Base-by-base conservation (phyloP, 352 stramenopile species). In the Peronospora farinosa region DNA sequence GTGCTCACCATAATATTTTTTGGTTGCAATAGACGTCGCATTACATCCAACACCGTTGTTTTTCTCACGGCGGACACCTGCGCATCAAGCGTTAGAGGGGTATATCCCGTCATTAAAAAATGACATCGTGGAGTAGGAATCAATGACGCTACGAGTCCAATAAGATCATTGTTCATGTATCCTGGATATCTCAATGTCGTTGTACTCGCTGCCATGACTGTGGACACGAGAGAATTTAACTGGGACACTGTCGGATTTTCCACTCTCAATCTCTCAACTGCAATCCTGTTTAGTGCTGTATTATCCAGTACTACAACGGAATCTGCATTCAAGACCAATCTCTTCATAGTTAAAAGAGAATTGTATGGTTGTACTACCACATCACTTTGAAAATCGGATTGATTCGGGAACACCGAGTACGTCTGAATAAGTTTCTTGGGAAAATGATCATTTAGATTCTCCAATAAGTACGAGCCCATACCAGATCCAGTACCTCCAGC, bases 1-100 rank as follows among this genome's bases (percentile, higher is more conserved):
- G 95, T 96, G n/a, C 87, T 98, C 10, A 99, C 96, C 97, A 99
- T 99, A 66, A 99, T 98, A 78, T 99, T 99, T 71, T 99, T 98
- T 5, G 96, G 90, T 71, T 91, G 82, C 43, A 96, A 60, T 45
- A 96, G 60, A 30, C 97, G 91, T 40, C 97, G 82, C 96, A 99
- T 99, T 16, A 99, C 96, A 71, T 99, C 97, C 17, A 99, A 76
- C 10, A 99, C 97, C 6, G 95, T 98, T 12, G 97, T 99, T 74
- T 99, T 99, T 43, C 96, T 84, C 48, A 99, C 92, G 9, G 88
- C 83, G 7, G 72, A 78, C 31, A 95, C 84, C 64, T 96, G 86
- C 1, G 84, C 72, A 48, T 96, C 88, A 58, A 98, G 87, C 19
- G 93, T 95, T 5, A 99, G 76, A 15, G 97, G 97, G n/a, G 97